Evolutionary conservation across 169 alveolate genomes (phyloP).

Genomic region (Babesia bovis): DNA sequence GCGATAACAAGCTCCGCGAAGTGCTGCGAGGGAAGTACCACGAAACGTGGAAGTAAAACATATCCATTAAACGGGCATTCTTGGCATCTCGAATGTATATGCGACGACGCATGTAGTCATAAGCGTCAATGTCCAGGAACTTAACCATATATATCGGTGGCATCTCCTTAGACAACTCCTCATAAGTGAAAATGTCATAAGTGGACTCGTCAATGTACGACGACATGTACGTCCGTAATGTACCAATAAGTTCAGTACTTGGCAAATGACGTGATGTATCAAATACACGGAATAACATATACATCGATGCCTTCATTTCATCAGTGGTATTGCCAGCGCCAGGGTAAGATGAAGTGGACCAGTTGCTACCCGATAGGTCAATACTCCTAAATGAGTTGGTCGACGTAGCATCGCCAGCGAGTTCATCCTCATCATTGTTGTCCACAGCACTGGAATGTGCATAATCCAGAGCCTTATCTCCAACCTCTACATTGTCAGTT

Average conservation of each 20-base stretch:
- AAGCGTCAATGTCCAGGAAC: slow-evolving; percentile 21
- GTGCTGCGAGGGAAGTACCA: not conserved
- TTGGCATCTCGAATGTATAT: slow-evolving; percentile 8
- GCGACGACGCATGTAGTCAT: slow-evolving; percentile 17
- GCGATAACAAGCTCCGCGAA: too few relatives aligned
- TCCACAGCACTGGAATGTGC: too few relatives aligned
- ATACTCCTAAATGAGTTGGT: too few relatives aligned
- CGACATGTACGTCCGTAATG: not conserved
- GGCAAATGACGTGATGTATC: not conserved
- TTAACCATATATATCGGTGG: slow-evolving; percentile 6
- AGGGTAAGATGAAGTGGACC: too few relatives aligned
- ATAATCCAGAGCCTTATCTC: too few relatives aligned
- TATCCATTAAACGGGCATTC: not conserved
- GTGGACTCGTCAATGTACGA: slow-evolving; percentile 6
- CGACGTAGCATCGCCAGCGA: too few relatives aligned
- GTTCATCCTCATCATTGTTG: too few relatives aligned
- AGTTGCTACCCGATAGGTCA: too few relatives aligned
- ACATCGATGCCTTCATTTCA: slow-evolving; percentile 4
- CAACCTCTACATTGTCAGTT: too few relatives aligned
- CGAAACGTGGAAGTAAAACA: slow-evolving; percentile 26
- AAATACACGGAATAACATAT: slow-evolving; percentile 20
- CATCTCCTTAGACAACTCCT: not conserved
- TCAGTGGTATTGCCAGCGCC: too few relatives aligned
- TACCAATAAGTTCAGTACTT: not conserved
- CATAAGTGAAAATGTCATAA: not conserved